Base-by-base conservation (phyloP, 495 filamentous ascomycete genomes). In the Eremomyces bilateralis region DNA sequence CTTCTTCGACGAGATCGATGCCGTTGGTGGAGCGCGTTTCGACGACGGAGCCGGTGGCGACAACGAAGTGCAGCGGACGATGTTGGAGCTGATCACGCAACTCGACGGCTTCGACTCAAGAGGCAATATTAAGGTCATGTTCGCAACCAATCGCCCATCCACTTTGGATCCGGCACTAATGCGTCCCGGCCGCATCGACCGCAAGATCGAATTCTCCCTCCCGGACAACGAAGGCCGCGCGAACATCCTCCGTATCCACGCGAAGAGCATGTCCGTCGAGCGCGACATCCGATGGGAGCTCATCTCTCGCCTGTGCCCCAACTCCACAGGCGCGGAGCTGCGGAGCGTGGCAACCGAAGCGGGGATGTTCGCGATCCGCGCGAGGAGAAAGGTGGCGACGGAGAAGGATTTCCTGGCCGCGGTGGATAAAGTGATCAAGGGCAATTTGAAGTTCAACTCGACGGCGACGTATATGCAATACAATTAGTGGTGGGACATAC, bases 81-180 rank as follows among this genome's bases (percentile, higher is more conserved):
- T 97, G 88, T 58, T 97, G 60, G 88, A 97, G 51, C 65, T 97
- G 42, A 97, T 97, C 52, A 97, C 88, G 2, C 88, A 97, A 51
- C 65, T 97, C 38, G 88, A 97, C 54, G 88, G 88, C 37, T 97
- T 97, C 62, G 90, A 97, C 54, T 73, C 82, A 28, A 67, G 88
- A 49, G 88, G 88, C 50, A 97, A 97, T 59, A 97, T 97, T 64
- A 97, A 97, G 58, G 88, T 97, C 59, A 97, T 97, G 88, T 97
- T 97, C 50, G 88, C 88, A 39, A 97, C 88, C 47, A 97, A 97
- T 63, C 66, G 88, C 40, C 88, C 88, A 1, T 93, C 82, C 4
- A 97, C 85, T 11, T 64, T 97, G 29, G 88, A 97, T 48, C 88
- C 88, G 12, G 88, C 88, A 8, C 65, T 97, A 39, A 93, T 97